Conservation (phyloP, 23 red algal species). For the Gracilaria caudata region DNA sequence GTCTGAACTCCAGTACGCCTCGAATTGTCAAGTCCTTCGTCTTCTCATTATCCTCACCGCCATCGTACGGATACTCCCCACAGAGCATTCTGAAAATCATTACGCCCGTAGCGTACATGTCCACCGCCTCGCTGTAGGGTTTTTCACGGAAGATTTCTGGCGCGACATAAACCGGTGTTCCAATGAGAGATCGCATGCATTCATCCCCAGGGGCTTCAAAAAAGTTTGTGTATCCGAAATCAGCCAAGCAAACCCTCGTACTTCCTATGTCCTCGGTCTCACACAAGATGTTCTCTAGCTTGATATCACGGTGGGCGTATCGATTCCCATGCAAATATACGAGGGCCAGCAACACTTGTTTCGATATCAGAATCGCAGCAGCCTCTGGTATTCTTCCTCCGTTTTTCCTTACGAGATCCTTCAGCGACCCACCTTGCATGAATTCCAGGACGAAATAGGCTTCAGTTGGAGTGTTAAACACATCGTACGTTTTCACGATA, state of each 20-base stretch:
- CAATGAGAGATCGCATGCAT: slow-evolving; percentile 53
- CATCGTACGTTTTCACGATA: slow-evolving; percentile 32
- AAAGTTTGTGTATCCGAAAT: slow-evolving; percentile 89
- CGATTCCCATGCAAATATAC: slow-evolving; percentile 34
- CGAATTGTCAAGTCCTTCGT: slow-evolving; percentile 53
- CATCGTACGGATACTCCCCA: slow-evolving; percentile 92
- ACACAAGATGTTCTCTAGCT: slow-evolving; percentile 59
- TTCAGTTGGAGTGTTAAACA: slow-evolving; percentile 17
- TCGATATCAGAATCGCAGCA: not conserved
- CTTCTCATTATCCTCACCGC: slow-evolving; percentile 82
- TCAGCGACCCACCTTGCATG: slow-evolving; percentile 63
- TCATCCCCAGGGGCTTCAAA: slow-evolving; percentile 26
- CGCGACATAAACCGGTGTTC: slow-evolving; percentile 93
- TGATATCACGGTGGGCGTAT: slow-evolving; percentile 49
- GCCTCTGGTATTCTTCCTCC: slow-evolving; percentile 39
- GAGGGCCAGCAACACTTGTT: slow-evolving; percentile 30
- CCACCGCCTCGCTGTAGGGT: slow-evolving; percentile 78
- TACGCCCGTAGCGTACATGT: slow-evolving; percentile 87
- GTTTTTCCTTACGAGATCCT: slow-evolving; percentile 29
- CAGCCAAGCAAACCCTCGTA: slow-evolving; percentile 53
- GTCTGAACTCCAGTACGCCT: slow-evolving; percentile 61
- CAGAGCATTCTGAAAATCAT: slow-evolving; percentile 92
- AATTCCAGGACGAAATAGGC: slow-evolving; percentile 65
- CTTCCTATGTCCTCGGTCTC: slow-evolving; percentile 7
- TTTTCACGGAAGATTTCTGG: slow-evolving; percentile 84